These are phyloP conservation scores for Hypholoma sublateritium DNA, from an alignment of 768 basidiomycete genomes.

Conservation along the genomic window DNA sequence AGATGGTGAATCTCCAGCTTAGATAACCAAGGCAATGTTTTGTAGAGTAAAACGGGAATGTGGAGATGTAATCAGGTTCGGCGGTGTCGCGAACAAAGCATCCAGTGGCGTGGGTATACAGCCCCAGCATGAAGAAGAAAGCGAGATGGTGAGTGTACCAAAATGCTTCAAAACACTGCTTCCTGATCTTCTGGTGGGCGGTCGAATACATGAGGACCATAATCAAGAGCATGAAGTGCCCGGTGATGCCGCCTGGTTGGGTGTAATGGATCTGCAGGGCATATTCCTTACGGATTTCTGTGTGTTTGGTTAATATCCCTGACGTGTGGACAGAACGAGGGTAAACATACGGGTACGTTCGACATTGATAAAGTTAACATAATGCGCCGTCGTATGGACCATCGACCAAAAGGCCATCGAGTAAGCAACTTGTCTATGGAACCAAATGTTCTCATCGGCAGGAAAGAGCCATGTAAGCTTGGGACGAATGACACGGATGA, in stretches of 20 bases:
- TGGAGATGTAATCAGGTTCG: constrained; percentile 62
- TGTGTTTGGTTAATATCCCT: not conserved
- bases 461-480: constrained; percentile 82
- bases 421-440: constrained; percentile 93
- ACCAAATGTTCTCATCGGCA: constrained; percentile 95
- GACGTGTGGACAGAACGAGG: not conserved
- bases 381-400: constrained; percentile 93
- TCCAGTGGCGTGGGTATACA: constrained; percentile 89
- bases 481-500: constrained; percentile 83
- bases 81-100: constrained; percentile 92
- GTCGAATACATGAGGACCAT: constrained; percentile 94
- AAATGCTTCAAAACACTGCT: constrained; percentile 92
- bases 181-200: constrained; percentile 84
- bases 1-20: constrained; percentile 90
- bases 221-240: constrained; percentile 92
- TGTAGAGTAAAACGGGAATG: constrained; percentile 88
- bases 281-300: constrained; percentile 77
- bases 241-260: constrained; percentile 89
- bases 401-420: constrained; percentile 91
- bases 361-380: constrained; percentile 91
- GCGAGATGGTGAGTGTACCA: constrained; percentile 97
- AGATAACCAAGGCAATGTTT: constrained; percentile 89
- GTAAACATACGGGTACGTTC: constrained; percentile 73
- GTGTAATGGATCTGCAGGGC: constrained; percentile 88
- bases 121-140: constrained; percentile 90